These are phyloP conservation scores for Penicillium riverlandense DNA, from an alignment of 495 filamentous ascomycete species.

Conservation along the genomic window DNA sequence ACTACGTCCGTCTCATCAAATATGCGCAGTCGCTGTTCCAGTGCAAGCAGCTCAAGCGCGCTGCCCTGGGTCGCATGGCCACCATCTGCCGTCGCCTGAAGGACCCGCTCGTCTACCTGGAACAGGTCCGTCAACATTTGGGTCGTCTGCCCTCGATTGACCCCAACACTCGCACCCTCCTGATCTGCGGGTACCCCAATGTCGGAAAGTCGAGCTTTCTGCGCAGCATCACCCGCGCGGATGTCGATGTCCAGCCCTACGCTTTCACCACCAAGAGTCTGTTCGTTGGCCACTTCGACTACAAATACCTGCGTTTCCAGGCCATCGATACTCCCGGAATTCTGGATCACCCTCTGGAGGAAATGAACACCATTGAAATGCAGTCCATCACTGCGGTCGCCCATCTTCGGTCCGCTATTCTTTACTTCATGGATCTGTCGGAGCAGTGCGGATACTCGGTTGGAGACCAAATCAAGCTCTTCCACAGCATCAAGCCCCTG, in stretches of 20 bases:
- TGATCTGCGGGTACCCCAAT: conserved; percentile 97
- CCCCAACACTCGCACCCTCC: conserved; percentile 86
- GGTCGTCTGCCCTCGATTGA: conserved; percentile 97
- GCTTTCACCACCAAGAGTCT: conserved; percentile 97
- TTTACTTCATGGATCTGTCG: conserved; percentile 97
- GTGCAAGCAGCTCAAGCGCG: conserved; percentile 89
- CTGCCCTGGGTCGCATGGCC: conserved; percentile 89
- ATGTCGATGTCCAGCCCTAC: conserved; percentile 97
- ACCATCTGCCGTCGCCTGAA: conserved; percentile 90
- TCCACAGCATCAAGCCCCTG: conserved; percentile 89
- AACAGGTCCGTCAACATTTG: conserved; percentile 96
- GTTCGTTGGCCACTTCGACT: conserved; percentile 98
- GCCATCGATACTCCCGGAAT: conserved; percentile 89
- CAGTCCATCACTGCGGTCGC: conserved; percentile 96
- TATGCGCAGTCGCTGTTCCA: conserved; percentile 95
- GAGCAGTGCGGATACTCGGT: conserved; percentile 98
- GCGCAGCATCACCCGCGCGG: conserved; percentile 82
- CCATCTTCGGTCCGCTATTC: conserved; percentile 84
- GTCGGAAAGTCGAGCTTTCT: conserved; percentile 96
- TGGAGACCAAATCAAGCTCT: conserved; percentile 82
- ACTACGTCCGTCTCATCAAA: conserved; percentile 90
- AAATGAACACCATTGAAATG: conserved; percentile 99
- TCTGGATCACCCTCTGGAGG: conserved; percentile 92
- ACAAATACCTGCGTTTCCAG: conserved; percentile 93
- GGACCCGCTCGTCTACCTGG: conserved; percentile 89